phyloP scores from a whole-genome alignment of 2,329 filamentous ascomycete species.

The Rosellinia necatrix region DNA sequence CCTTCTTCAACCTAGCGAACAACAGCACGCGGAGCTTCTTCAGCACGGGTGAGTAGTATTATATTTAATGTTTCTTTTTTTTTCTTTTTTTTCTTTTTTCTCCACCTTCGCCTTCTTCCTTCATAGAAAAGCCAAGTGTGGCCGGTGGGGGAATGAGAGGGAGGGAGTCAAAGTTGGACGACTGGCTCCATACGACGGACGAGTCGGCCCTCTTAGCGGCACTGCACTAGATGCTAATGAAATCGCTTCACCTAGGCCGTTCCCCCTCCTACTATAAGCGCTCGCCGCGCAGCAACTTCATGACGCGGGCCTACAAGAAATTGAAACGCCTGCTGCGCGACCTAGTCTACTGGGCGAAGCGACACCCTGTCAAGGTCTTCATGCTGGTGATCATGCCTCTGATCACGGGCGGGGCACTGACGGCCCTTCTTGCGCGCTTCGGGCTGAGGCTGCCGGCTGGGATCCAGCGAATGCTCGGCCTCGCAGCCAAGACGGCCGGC shows the following conservation, averaged over 20 bases:
- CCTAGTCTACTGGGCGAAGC: constrained; percentile 78
- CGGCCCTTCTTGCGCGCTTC: constrained; percentile 76
- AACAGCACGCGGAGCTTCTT: constrained; percentile 42
- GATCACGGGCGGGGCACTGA: constrained; percentile 80
- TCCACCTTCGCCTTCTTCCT: neutral
- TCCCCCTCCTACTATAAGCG: constrained; percentile 76
- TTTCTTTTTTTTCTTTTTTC: neutral
- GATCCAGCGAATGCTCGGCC: constrained; percentile 62
- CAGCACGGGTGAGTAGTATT: constrained; percentile 35
- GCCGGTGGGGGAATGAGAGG: neutral
- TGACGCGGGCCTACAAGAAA: constrained; percentile 73
- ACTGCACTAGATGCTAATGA: constrained; percentile 3
- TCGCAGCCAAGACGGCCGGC: constrained; percentile 54
- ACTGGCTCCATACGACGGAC: neutral
- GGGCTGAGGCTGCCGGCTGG: constrained; percentile 74
- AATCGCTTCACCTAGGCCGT: constrained; percentile 46
- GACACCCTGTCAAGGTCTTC: constrained; percentile 86
- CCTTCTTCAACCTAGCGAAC: constrained; percentile 42
- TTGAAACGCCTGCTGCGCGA: constrained; percentile 80
- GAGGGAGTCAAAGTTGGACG: neutral
- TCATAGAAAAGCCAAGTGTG: neutral
- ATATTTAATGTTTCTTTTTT: too few relatives aligned
- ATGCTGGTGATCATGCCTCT: constrained; percentile 86
- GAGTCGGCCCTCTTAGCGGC: neutral
- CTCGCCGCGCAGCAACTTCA: constrained; percentile 78